Evolutionary conservation across 768 basidiomycete species (phyloP), one percentile per base, ranked within the genome.

Genomic region (Boletus vermiculosoides): DNA sequence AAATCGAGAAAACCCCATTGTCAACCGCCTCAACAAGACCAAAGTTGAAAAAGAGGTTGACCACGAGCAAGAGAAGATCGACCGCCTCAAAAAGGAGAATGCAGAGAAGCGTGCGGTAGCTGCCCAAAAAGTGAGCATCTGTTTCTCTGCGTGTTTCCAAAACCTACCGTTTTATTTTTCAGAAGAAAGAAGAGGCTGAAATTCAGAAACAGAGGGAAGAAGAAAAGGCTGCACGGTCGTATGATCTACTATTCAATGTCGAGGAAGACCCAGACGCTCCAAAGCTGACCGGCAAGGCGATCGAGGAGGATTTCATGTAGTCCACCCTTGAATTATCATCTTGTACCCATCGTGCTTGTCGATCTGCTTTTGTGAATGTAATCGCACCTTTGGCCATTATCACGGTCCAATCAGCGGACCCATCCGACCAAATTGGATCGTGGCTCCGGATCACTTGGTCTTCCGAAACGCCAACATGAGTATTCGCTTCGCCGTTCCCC

Each of bases 11-110:
- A 99, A 99, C 68, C 63, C 78, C 4, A 90, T 96, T 56, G 90
- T 98, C 34, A 98, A 98, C 67, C 85, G 95, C 28, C 76, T 98
- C 42, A 94, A 92, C 74, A 97, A 96, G 76, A 98, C 95, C 15
- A 98, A 95, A 66, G 75, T 83, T 50, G 92, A 92, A 73, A 80
- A 78, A 30, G 79, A 82, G 36, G 92, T 97, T 23, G 92, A 98
- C 64, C 95, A 98, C 65, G 96, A 98, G 67, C 84, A 88, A 62
- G 95, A 96, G 63, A 80, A 81, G 23, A 76, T 92, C 28, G 94
- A 93, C 31, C 81, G 96, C 18, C 70, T 93, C 63, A 94, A 93
- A 69, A 75, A 76, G 53, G 93, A 94, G 67, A 85, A 82, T 44
- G 82, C 86, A 1, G 73, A 74, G 28, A 84, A 86, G 49, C 79